A percentile compares a stretch with the other conserved stretches of the same genome.
These are phyloP conservation scores for Rutstroemia sydowiana DNA, from an alignment of 2,329 filamentous ascomycete genomes.

Conservation along the genomic window DNA sequence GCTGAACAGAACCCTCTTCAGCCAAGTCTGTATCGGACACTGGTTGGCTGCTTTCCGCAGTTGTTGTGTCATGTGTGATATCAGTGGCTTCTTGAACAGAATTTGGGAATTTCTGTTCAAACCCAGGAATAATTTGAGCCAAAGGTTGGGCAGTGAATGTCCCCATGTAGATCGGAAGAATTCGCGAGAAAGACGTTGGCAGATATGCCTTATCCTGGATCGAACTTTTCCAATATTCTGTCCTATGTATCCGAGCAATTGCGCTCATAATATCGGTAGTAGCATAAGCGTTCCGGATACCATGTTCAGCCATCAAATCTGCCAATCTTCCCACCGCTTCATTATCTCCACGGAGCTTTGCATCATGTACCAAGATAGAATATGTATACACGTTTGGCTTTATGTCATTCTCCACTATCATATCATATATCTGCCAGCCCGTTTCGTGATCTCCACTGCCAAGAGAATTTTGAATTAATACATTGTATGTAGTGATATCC, in stretches of 20 bases:
- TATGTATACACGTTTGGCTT: conserved; percentile 60
- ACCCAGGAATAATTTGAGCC: conserved; percentile 24
- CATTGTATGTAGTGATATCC: conserved; percentile 56
- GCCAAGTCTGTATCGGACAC: background rate
- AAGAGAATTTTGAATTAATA: conserved; percentile 65
- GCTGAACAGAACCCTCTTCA: background rate
- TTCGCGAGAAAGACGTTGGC: conserved; percentile 22
- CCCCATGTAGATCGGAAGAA: conserved; percentile 28
- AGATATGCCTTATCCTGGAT: background rate
- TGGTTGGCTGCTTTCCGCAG: background rate
- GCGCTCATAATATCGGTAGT: conserved; percentile 42
- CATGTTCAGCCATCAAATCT: conserved; percentile 40
- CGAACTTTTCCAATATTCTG: background rate
- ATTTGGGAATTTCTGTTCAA: conserved; percentile 10
- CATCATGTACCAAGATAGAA: conserved; percentile 62
- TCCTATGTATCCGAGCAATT: background rate
- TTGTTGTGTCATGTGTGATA: background rate
- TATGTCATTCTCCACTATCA: conserved; percentile 52
- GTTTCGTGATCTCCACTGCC: conserved; percentile 54
- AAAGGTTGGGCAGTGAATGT: conserved; percentile 28
- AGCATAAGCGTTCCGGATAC: conserved; percentile 41
- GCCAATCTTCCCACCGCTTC: conserved; percentile 48
- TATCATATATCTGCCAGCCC: conserved; percentile 57
- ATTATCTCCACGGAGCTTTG: conserved; percentile 40
- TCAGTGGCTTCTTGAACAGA: background rate